Conservation (phyloP, 2,329 filamentous ascomycete genomes). For the Calonectria leucothoes region DNA sequence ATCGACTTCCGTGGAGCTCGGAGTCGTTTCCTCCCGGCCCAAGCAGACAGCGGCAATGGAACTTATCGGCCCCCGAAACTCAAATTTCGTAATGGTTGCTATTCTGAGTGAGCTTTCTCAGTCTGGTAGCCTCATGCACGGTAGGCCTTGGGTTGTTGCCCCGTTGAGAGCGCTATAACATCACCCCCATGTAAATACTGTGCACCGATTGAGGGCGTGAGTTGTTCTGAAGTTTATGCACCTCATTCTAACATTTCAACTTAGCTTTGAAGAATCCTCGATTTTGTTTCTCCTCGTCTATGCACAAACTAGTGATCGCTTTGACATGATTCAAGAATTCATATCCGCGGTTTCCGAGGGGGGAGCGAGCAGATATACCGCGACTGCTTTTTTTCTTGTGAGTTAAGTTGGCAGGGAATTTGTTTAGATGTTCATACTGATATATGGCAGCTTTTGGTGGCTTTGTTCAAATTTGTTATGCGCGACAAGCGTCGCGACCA, state of each 20-base stretch:
- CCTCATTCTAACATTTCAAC: neutral
- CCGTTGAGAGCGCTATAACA: neutral
- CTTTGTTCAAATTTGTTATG: neutral
- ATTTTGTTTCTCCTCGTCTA: neutral
- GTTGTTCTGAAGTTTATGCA: neutral
- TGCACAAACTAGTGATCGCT: neutral
- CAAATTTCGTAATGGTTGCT: neutral
- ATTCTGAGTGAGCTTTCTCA: neutral
- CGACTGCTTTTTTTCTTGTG: neutral
- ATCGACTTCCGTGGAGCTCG: neutral
- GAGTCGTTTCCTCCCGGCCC: neutral
- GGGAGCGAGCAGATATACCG: neutral
- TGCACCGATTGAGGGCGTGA: neutral
- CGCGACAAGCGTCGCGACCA: neutral
- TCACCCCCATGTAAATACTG: neutral
- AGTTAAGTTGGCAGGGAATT: neutral
- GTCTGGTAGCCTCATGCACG: neutral
- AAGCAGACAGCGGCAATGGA: neutral
- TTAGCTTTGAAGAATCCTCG: no score
- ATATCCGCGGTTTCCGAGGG: neutral
- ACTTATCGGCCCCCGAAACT: neutral
- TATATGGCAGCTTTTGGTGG: neutral
- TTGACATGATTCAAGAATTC: neutral
- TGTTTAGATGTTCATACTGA: neutral
- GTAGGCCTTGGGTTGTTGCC: neutral